A percentile compares a stretch with the other conserved stretches of the same genome.
These are phyloP conservation scores for Leishmania amazonensis DNA, from an alignment of 208 protist species.

Conservation along the genomic window DNA sequence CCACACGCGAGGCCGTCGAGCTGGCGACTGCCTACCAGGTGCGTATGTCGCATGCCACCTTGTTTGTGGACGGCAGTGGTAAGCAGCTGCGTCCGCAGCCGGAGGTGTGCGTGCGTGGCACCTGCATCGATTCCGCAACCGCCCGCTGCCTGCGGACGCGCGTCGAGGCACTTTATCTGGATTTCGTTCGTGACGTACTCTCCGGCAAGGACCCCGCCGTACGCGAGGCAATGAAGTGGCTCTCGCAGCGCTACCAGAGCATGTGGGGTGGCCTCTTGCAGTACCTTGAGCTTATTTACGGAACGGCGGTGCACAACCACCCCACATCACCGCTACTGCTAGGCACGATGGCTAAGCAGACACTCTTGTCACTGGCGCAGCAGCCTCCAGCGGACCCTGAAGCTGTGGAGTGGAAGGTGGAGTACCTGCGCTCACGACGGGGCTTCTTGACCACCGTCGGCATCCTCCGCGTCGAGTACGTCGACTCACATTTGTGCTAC, in stretches of 20 bases:
- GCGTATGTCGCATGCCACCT: constrained; percentile 23
- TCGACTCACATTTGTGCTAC: constrained; percentile 32
- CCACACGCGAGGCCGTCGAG: constrained; percentile 57
- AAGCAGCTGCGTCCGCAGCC: constrained; percentile 15
- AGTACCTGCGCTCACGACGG: constrained; percentile 45
- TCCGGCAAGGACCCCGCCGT: constrained; percentile 40
- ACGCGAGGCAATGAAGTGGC: constrained; percentile 30
- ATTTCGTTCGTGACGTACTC: constrained; percentile 51
- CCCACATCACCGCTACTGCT: not conserved
- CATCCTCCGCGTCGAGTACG: constrained; percentile 72
- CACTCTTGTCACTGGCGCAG: constrained; percentile 13
- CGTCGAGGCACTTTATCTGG: constrained; percentile 50
- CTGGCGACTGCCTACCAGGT: constrained; percentile 36
- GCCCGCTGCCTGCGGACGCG: constrained; percentile 32
- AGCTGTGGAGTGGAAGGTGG: constrained; percentile 60
- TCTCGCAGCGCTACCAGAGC: constrained; percentile 76
- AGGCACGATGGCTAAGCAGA: not conserved
- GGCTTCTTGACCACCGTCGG: constrained; percentile 51
- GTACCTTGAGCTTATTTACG: constrained; percentile 61
- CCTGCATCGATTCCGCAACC: constrained; percentile 54
- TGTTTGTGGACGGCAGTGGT: constrained; percentile 28
- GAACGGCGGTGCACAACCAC: constrained; percentile 17
- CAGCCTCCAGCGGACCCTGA: constrained; percentile 19
- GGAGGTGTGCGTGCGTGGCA: constrained; percentile 62
- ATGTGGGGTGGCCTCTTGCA: constrained; percentile 69